A percentile compares a stretch with the other conserved stretches of the same genome.
phyloP scores from a whole-genome alignment of 2,329 filamentous ascomycete species.

The Fusarium miscanthi region DNA sequence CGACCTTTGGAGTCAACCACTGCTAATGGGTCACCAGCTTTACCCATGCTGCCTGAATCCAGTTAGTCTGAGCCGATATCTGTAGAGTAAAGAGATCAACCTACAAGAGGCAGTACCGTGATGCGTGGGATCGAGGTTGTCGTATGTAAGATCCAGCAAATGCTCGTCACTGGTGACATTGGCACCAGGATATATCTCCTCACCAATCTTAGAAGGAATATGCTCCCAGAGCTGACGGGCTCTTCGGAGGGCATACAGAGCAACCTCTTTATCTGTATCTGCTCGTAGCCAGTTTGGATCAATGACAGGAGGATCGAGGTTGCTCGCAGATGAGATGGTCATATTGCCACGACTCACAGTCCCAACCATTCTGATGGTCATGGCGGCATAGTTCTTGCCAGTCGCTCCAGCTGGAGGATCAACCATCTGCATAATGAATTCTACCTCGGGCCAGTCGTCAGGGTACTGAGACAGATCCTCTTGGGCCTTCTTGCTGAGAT shows the following conservation, averaged over 20 bases:
- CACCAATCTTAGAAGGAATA: background rate
- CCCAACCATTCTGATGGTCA: slow-evolving; percentile 48
- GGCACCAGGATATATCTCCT: background rate
- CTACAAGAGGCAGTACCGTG: background rate
- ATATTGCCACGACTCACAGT: slow-evolving; percentile 58
- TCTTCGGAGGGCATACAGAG: slow-evolving; percentile 23
- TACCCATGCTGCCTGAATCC: background rate
- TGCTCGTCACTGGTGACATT: background rate
- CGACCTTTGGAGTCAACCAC: background rate
- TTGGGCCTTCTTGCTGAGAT: background rate
- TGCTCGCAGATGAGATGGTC: slow-evolving; percentile 50
- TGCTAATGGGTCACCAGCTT: background rate
- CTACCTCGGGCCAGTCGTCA: slow-evolving; percentile 50
- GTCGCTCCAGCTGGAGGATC: background rate
- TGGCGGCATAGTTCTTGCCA: slow-evolving; percentile 34
- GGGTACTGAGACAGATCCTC: slow-evolving; percentile 40
- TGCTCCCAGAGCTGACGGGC: background rate
- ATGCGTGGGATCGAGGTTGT: background rate
- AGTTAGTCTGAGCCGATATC: background rate
- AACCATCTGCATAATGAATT: slow-evolving; percentile 37
- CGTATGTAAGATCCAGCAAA: background rate
- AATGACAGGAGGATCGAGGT: slow-evolving; percentile 53
- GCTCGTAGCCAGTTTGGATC: slow-evolving; percentile 58
- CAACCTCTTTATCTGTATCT: slow-evolving; percentile 56
- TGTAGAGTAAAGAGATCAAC: accelerated